Base-by-base conservation (phyloP, 2,329 filamentous ascomycete species). In the Nannizzia gypsea region DNA sequence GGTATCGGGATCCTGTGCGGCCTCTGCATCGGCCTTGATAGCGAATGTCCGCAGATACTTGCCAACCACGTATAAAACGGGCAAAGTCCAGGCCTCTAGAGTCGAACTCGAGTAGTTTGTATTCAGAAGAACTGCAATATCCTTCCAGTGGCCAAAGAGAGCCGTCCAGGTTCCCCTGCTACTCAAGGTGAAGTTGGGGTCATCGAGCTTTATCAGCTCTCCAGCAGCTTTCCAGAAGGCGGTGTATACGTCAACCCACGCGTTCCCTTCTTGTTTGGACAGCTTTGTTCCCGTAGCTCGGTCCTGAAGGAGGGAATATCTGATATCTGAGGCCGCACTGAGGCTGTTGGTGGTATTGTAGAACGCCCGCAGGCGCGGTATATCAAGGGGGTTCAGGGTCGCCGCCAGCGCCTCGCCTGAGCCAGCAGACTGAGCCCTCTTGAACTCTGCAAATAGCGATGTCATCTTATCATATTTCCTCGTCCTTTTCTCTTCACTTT, bases 81-180 rank as follows among this genome's bases (percentile, higher is more conserved):
- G 91, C 57, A 99, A 84, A 0, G 90, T 93, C 92, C 93, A 99
- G 34, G 90, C 86, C 64, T 89, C 85, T 67, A 97, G 89, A 2
- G 83, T 81, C 59, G 80, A 78, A 64, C 82, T 86, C 38, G 85
- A 86, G 71, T 96, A 96, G 34, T 90, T 90, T 65, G 90, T 83
- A 61, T 91, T 85, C 42, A 97, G 78, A 55, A 80, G 78, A 63
- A 87, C 88, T 52, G 88, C 83, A 63, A 97, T 70, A 44, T 95
- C 89, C 69, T 89, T 95, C 91, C 93, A 97, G 9, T 85, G 77
- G 63, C 90, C 87, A 69, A 96, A 99, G 0, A 91, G 88, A 59
- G 82, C 86, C n/a, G 81, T 81, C 85, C 89, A 95, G 61, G 88
- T 83, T 22, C 56, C 42, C 73, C 40, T 17, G 26, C 52, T 38